Percentiles rank a stretch among this genome's conserved stretches.
Evolutionary conservation across 75 land plant genomes (phyloP).

Genomic region (Gnetum montanum): DNA sequence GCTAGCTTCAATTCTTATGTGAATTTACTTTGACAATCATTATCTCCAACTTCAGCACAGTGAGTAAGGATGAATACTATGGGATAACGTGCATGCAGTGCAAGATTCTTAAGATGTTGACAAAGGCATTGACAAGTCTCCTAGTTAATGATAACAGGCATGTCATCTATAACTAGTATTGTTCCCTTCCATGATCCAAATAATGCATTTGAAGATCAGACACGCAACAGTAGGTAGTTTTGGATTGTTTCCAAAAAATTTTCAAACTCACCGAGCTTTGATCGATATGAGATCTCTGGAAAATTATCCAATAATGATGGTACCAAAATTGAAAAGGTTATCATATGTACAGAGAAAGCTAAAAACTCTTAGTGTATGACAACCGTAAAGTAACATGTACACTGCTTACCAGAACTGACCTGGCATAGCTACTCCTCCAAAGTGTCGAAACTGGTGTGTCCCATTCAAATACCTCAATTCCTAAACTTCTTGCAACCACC

Average conservation of each 20-base stretch:
- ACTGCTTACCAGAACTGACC: constrained; percentile 40
- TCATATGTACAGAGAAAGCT: neutral
- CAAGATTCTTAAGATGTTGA: constrained; percentile 44
- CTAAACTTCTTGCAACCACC: constrained; percentile 40
- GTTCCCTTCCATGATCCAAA: constrained; percentile 12
- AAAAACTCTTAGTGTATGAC: neutral
- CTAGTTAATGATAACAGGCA: constrained; percentile 55
- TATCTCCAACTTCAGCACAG: constrained; percentile 32
- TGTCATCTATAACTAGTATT: constrained; percentile 76
- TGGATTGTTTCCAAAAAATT: constrained; percentile 56
- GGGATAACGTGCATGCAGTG: constrained; percentile 40
- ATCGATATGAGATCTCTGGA: constrained; percentile 52
- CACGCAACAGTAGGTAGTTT: constrained; percentile 45
- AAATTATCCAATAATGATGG: constrained; percentile 1
- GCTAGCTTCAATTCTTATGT: constrained; percentile 38
- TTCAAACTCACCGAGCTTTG: constrained; percentile 93
- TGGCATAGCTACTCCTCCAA: constrained; percentile 84
- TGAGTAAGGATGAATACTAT: constrained; percentile 64
- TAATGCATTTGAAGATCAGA: constrained; percentile 5
- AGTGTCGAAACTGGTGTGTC: constrained; percentile 79
- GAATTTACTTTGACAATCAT: constrained; percentile 5
- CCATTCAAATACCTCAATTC: constrained; percentile 76
- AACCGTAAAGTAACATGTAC: neutral
- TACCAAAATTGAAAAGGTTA: neutral
- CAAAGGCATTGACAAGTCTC: constrained; percentile 33